phyloP scores from a whole-genome alignment of 768 basidiomycete genomes.

The Leccinum imitatum region DNA sequence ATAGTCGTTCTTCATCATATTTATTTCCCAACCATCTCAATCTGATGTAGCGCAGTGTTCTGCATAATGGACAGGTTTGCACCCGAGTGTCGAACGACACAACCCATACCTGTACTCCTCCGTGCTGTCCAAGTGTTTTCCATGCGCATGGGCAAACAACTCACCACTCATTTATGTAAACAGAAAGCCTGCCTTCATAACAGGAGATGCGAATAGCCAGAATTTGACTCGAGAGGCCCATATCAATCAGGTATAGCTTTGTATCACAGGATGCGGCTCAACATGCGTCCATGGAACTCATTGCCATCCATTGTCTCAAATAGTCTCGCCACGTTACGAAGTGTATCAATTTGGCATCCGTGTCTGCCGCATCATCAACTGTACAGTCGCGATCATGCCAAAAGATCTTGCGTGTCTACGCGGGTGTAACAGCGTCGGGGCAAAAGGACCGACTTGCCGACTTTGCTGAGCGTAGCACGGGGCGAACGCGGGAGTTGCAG shows the following conservation, averaged over 20 bases:
- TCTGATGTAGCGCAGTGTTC: neutral
- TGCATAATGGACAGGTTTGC: neutral
- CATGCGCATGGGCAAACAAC: neutral
- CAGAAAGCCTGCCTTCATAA: too few relatives aligned
- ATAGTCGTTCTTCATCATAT: neutral
- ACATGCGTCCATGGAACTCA: neutral
- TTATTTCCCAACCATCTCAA: neutral
- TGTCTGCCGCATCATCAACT: neutral
- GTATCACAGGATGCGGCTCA: constrained; percentile 2
- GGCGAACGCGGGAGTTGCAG: too few relatives aligned
- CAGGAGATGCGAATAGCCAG: neutral
- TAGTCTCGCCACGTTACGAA: neutral
- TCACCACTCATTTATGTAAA: too few relatives aligned
- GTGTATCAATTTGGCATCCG: neutral
- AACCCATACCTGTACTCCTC: neutral
- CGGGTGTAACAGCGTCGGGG: neutral
- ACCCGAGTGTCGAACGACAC: too few relatives aligned
- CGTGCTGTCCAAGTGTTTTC: neutral
- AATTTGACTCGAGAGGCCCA: neutral
- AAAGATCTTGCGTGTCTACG: too few relatives aligned
- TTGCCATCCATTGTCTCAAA: neutral
- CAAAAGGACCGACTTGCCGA: neutral
- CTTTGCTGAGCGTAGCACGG: neutral
- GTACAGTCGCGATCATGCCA: neutral
- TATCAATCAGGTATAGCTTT: neutral